Percentiles rank a stretch among this genome's conserved stretches.
Conservation (phyloP, 2,329 filamentous ascomycete genomes). For the Exophiala sp. region DNA sequence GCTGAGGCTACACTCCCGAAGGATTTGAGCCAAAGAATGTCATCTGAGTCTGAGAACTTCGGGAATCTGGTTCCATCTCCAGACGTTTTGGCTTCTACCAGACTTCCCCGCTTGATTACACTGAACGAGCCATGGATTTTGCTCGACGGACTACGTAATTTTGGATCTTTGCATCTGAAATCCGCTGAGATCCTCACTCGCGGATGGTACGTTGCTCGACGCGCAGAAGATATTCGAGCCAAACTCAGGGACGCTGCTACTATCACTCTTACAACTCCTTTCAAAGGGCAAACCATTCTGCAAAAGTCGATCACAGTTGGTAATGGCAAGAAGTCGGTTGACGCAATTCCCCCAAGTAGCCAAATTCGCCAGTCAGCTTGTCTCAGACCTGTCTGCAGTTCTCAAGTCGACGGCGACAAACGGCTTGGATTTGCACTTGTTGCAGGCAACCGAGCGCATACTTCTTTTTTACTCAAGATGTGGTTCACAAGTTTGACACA, state of each 20-base stretch:
- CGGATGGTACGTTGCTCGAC: constrained; percentile 15
- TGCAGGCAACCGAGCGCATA: constrained; percentile 28
- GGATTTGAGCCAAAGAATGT: constrained; percentile 5
- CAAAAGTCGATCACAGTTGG: constrained; percentile 9
- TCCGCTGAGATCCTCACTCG: constrained; percentile 6
- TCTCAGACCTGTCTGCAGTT: not conserved
- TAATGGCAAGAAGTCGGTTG: not conserved
- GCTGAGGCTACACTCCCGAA: not conserved
- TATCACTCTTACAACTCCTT: not conserved
- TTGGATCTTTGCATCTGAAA: not conserved
- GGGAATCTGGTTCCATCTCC: not conserved
- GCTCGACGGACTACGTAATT: not conserved
- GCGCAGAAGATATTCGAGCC: constrained; percentile 4
- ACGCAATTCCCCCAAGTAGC: constrained; percentile 2
- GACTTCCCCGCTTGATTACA: constrained; percentile 8
- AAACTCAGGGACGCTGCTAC: constrained; percentile 4
- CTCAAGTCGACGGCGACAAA: not conserved
- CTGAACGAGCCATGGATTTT: constrained; percentile 17
- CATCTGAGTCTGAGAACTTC: not conserved
- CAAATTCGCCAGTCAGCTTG: constrained; percentile 8
- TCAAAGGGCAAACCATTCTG: constrained; percentile 15
- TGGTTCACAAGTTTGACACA: constrained; percentile 40
- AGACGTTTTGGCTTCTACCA: not conserved
- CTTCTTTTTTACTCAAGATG: constrained; percentile 46
- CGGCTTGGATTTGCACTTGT: not conserved